These are phyloP conservation scores for Microascus cirrosus DNA, from an alignment of 2,329 filamentous ascomycete species.

Conservation along the genomic window DNA sequence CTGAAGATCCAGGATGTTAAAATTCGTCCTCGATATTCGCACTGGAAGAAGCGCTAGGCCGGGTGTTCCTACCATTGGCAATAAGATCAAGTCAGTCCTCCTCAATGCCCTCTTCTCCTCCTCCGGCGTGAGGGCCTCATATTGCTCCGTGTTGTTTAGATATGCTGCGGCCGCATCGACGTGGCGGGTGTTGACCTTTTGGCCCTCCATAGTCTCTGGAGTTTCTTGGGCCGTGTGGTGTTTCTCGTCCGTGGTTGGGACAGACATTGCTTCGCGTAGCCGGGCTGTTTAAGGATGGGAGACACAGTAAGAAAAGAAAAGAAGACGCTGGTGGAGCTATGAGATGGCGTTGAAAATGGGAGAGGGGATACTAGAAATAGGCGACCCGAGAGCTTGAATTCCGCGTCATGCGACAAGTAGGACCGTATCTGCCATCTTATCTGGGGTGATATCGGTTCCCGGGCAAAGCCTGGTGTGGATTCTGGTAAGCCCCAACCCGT, in stretches of 20 bases:
- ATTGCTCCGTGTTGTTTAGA: neutral
- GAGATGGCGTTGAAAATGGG: too few species aligned
- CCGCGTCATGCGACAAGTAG: too few species aligned
- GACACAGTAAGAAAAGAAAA: too few species aligned
- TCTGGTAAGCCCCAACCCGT: too few species aligned
- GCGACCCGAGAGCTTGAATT: too few species aligned
- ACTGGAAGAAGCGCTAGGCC: slow-evolving; percentile 7
- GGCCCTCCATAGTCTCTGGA: neutral
- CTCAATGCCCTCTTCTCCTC: neutral
- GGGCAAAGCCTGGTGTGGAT: too few species aligned
- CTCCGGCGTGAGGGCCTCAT: neutral
- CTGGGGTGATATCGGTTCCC: too few species aligned
- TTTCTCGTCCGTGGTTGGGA: too few species aligned
- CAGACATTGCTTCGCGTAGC: neutral
- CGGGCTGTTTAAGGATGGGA: too few species aligned
- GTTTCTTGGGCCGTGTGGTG: neutral
- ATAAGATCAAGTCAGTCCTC: neutral
- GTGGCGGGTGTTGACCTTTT: neutral
- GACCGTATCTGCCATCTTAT: too few species aligned
- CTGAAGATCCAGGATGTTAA: neutral
- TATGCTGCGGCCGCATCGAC: neutral
- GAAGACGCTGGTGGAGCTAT: too few species aligned
- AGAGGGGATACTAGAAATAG: too few species aligned
- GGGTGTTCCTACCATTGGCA: slow-evolving; percentile 4
- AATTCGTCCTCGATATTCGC: neutral